Conservation (phyloP, 495 filamentous ascomycete genomes). For the Hypoxylon perforatum region DNA sequence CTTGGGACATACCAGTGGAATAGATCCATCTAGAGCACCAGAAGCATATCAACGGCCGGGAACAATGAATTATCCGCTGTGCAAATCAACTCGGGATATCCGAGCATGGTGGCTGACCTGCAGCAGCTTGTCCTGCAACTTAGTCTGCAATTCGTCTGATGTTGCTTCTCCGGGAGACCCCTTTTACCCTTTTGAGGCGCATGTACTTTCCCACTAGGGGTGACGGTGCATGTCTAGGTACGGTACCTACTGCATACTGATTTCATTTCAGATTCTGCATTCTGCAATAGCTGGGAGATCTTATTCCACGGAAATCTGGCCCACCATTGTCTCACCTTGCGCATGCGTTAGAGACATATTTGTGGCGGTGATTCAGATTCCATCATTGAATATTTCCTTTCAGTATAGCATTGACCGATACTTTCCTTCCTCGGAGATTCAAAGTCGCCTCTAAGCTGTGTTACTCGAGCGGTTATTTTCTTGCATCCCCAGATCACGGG, state of each 20-base stretch:
- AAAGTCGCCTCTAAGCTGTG: background rate
- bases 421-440: constrained; percentile 19
- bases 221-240: constrained; percentile 27
- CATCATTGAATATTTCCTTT: constrained; percentile 18
- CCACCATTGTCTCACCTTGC: constrained; percentile 25
- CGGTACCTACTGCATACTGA: constrained; percentile 15
- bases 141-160: constrained; percentile 20
- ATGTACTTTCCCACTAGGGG: constrained; percentile 20
- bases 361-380: constrained; percentile 23
- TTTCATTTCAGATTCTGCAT: constrained; percentile 6
- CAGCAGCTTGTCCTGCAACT: too few species aligned
- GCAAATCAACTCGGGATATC: constrained; percentile 31
- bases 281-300: constrained; percentile 42
- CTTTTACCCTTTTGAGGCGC: constrained; percentile 6
- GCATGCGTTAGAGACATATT: constrained; percentile 24
- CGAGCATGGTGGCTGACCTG: constrained; percentile 40
- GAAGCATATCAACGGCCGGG: background rate
- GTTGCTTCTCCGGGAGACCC: constrained; percentile 27
- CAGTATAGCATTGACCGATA: background rate
- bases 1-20: background rate
- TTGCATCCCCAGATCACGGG: constrained; percentile 7
- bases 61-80: constrained; percentile 21
- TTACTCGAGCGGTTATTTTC: background rate
- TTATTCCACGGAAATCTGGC: constrained; percentile 34
- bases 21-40: background rate